Base-by-base conservation (phyloP, 2,329 filamentous ascomycete genomes). In the Knufia fluminis region DNA sequence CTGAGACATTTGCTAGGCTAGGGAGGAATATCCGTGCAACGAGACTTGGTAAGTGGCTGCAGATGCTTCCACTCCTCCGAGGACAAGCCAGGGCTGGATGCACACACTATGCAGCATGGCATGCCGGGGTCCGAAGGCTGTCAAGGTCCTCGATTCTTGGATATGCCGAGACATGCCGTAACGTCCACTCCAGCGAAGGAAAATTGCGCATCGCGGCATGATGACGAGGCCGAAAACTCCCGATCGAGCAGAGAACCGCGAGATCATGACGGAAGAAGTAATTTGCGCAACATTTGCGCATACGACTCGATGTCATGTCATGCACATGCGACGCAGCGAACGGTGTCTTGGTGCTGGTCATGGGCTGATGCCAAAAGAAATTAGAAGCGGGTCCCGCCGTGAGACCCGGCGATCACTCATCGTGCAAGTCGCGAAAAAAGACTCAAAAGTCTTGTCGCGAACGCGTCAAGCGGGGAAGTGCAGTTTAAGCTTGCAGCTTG, bases 391-490 rank as follows among this genome's bases (percentile, higher is more conserved):
- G 32, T 40, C 32, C 10, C 4, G 12, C 9, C 4, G 36, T n/a
- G n/a, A n/a, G n/a, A n/a, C n/a, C n/a, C n/a, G n/a, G n/a, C n/a
- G 33, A n/a, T 17, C 9, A 33, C n/a, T 16, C 22, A 17, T 22
- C 4, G 7, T 7, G 16, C 16, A 14, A 40, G 33, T 48, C 45
- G 35, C 35, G 35, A 28, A 48, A 40, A 39, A 48, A 40, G 14
- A 17, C 33, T 32, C 6, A 6, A 38, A n/a, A n/a, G n/a, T n/a
- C n/a, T n/a, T n/a, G n/a, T 3, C 12, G n/a, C 28, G 28, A 20
- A 48, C 35, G 45, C 33, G 23, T 48, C 35, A 48, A 48, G 45
- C 33, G 45, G 45, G 33, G 45, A 48, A 40, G 19, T 28, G 23
- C 33, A 17, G n/a, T 20, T 39, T 32, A 40, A 48, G 33, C 32